Evolutionary conservation across 306 rosid species (phyloP), one percentile per base, ranked within the genome.

Genomic region (Quercus berberidifolia): DNA sequence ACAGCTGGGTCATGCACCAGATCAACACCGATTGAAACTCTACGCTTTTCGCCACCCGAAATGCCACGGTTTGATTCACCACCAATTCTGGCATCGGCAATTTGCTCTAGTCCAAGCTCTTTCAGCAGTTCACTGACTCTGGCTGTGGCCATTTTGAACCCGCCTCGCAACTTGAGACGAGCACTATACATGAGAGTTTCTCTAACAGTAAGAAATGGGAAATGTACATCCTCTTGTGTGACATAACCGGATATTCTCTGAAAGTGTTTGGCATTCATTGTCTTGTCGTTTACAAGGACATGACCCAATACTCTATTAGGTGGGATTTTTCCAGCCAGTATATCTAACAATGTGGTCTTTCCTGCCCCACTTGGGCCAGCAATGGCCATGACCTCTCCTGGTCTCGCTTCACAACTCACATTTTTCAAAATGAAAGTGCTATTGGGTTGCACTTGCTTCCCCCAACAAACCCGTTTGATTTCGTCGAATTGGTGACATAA

Each of bases 341-440:
- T 86, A 38, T 88, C 87, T 54, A 86, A 55, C 80, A 84, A 54
- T 5, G 88, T 86, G 19, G 87, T 86, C 78, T 84, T 88, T 69
- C 88, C 87, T 14, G 85, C 89, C 46, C 90, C 92, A 70, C 90
- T 86, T 46, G 87, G 86, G 63, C 86, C 89, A 6, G 83, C 92
- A 19, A 86, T 78, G 86, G 88, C 88, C 54, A 85, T 49, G 79
- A 84, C 80, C 80, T 86, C 83, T 35, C 80, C 85, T 5, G 89
- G 83, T 31, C 38, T 80, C 13, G 86, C 88, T 73, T 88, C 88
- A 77, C 86, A 86, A 31, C 68, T 71, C 21, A 88, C 84, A 55
- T 86, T 81, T 76, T 86, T 85, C 82, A 86, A 71, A 59, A 81
- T 81, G 78, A 58, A 80, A 14, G 65, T 64, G 21, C 73, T 76